Evolutionary conservation across 352 stramenopile genomes (phyloP), one percentile per base, ranked within the genome.

Genomic region (Peronospora belbahrii): DNA sequence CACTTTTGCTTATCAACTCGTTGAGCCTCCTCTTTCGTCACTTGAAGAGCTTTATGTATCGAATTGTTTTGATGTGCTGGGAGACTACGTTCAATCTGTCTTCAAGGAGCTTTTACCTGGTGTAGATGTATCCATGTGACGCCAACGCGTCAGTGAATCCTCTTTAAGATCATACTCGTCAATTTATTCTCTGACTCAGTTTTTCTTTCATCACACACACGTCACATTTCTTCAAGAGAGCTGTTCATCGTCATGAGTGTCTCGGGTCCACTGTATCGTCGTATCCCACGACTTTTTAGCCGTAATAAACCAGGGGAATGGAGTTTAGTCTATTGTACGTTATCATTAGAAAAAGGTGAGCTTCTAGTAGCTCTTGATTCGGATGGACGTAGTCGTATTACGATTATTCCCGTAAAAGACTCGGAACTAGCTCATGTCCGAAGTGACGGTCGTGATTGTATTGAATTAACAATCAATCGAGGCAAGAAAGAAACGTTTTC

Each of bases 401-500:
- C 69, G 11, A 68, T 62, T 23, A 70, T 89, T 51, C 59, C 68
- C 10, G 49, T 93, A 14, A 55, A 60, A 25, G 66, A 83, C 51
- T 87, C 76, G 45, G 76, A 85, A 38, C 74, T 93, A 42, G 71
- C 79, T 4, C 82, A 93, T 48, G 78, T 90, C 36, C 78, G 79
- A 45, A 88, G 77, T 50, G 77, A 90, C 38, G 77, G 79, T 33
- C 74, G 77, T 42, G 81, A 91, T 56, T 87, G 79, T 60, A 75
- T 94, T 38, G 82, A 94, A 49, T 62, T 94, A 38, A 76, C 65
- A 20, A 57, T 77, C 8, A 68, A 44, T 47, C 70, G 67, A 45
- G 58, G 54, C 41, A 91, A 89, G 57, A 91, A 89, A 44, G 79
- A 94, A 46, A 88, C 73, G 1, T 85, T 94, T 41, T 83, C 79